These are phyloP conservation scores for Chenopodium suecicum DNA, from an alignment of 148 eudicot genomes.

Conservation along the genomic window DNA sequence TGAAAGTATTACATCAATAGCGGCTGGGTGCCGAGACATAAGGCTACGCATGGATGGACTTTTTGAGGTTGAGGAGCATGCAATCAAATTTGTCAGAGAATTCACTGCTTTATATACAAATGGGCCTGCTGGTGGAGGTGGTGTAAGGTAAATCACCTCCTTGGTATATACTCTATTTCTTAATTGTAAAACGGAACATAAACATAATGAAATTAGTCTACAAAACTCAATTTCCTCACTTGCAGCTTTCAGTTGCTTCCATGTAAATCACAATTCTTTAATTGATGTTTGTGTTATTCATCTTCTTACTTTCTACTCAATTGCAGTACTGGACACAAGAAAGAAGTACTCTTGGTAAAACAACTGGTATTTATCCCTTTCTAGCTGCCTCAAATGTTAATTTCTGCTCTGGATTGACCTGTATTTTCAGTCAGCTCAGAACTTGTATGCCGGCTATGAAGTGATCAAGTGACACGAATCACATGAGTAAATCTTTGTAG, in stretches of 20 bases:
- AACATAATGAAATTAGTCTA: neutral
- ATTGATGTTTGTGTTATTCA: slow-evolving; percentile 4
- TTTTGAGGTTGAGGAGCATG: slow-evolving; percentile 67
- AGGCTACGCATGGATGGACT: slow-evolving; percentile 94
- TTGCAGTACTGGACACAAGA: slow-evolving; percentile 87
- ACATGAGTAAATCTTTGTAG: slow-evolving; percentile 32
- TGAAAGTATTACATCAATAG: slow-evolving; percentile 24
- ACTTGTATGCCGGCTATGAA: neutral
- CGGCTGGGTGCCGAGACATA: slow-evolving; percentile 50
- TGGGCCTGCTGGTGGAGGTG: slow-evolving; percentile 99
- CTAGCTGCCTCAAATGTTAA: slow-evolving; percentile 2
- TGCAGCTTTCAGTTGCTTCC: neutral
- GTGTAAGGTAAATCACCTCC: slow-evolving; percentile 57
- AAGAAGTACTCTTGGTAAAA: slow-evolving; percentile 75
- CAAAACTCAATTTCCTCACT: neutral
- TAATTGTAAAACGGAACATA: neutral
- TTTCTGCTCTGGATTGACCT: neutral
- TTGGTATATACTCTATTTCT: neutral
- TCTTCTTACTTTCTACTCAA: slow-evolving; percentile 21
- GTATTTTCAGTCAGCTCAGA: neutral
- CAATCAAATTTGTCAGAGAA: slow-evolving; percentile 66
- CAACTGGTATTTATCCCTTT: slow-evolving; percentile 51
- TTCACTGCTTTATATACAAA: slow-evolving; percentile 91
- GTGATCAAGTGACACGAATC: neutral
- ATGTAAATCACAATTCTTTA: neutral